Percentiles rank a stretch among this genome's conserved stretches.
These are phyloP conservation scores for Filobasidium uniguttulatum DNA, from an alignment of 1,284 basidiomycete genomes.

Conservation along the genomic window DNA sequence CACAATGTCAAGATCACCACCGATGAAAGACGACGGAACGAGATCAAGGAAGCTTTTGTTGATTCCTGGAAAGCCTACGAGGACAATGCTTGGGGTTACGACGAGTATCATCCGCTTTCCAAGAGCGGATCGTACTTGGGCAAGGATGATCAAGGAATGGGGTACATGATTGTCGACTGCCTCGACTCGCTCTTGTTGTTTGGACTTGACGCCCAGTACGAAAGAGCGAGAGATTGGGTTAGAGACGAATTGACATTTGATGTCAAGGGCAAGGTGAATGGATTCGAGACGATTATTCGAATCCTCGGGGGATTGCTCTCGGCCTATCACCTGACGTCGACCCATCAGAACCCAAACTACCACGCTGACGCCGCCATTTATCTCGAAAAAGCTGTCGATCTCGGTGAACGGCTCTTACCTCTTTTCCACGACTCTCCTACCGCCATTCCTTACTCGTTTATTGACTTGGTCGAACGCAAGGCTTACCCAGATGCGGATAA, in stretches of 20 bases:
- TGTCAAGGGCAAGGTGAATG: constrained; percentile 66
- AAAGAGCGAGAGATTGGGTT: constrained; percentile 66
- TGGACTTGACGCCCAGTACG: constrained; percentile 65
- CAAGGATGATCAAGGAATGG: constrained; percentile 53
- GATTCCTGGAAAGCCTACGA: constrained; percentile 74
- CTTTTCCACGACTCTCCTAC: constrained; percentile 68
- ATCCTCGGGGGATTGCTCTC: constrained; percentile 70
- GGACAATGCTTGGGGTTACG: constrained; percentile 70
- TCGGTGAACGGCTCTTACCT: constrained; percentile 72
- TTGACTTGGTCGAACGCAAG: constrained; percentile 56
- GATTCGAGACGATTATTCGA: constrained; percentile 82
- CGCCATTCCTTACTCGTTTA: constrained; percentile 63
- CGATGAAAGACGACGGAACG: constrained; percentile 51
- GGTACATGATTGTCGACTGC: constrained; percentile 69
- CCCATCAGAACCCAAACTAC: constrained; percentile 34
- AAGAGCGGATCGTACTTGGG: constrained; percentile 62
- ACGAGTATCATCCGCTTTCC: constrained; percentile 70
- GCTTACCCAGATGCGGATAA: constrained; percentile 57
- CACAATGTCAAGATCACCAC: constrained; percentile 30
- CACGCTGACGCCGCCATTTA: constrained; percentile 48
- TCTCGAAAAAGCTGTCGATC: constrained; percentile 60
- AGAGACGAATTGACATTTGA: constrained; percentile 58
- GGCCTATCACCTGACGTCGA: constrained; percentile 52
- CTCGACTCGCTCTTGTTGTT: constrained; percentile 79
- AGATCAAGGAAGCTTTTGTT: constrained; percentile 61